These are phyloP conservation scores for Cercis canadensis DNA, from an alignment of 306 rosid species.

Conservation along the genomic window DNA sequence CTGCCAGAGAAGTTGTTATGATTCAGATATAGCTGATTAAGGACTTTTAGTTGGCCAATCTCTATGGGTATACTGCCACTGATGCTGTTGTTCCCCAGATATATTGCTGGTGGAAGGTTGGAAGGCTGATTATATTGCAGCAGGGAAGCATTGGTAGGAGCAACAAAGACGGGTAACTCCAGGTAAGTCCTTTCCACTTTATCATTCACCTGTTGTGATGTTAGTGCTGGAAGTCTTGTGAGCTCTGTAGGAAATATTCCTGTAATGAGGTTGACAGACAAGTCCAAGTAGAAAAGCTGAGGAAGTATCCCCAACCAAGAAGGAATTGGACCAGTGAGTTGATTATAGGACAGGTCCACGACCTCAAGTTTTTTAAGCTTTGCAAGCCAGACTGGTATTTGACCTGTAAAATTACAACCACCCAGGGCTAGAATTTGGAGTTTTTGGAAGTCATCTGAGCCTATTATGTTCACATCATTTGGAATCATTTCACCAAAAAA, in stretches of 20 bases:
- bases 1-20: conserved; percentile 71
- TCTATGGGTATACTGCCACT: conserved; percentile 68
- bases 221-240: conserved; percentile 60
- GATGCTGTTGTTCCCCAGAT: conserved; percentile 66
- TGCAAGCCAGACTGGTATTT: conserved; percentile 74
- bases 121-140: conserved; percentile 89
- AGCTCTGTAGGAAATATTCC: conserved; percentile 72
- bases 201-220: conserved; percentile 53
- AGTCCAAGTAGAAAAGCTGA: conserved; percentile 80
- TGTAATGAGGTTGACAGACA: conserved; percentile 62
- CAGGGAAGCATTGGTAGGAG: conserved; percentile 62
- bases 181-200: conserved; percentile 55
- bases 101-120: conserved; percentile 75
- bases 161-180: conserved; percentile 86
- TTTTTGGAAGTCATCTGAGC: conserved; percentile 60
- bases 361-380: conserved; percentile 69
- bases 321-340: conserved; percentile 69
- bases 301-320: conserved; percentile 70
- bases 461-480: conserved; percentile 51
- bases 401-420: conserved; percentile 71
- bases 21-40: conserved; percentile 67
- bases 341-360: conserved; percentile 77
- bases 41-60: conserved; percentile 68
- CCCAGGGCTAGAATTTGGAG: conserved; percentile 82
- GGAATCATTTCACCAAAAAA: conserved; percentile 65